Evolutionary conservation across 805 yeast species (phyloP), one percentile per base, ranked within the genome.

Genomic region (Saturnispora serradocipensis): DNA sequence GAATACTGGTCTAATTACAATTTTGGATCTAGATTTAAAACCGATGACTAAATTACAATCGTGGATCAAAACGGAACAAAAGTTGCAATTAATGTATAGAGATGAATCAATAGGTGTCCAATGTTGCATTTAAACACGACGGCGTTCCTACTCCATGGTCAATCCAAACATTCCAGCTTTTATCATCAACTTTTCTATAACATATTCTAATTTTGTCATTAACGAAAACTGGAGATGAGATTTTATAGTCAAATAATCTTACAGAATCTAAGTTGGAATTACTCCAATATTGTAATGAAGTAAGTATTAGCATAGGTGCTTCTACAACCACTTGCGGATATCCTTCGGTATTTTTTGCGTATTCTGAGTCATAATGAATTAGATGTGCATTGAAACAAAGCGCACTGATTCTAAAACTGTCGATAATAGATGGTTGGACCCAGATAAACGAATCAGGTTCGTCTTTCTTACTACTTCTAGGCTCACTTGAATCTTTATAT

Each of bases 361-460:
- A 87, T 1, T 56, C 56, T 5, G 65, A 63, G 61, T 87, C 86
- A 64, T 81, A 82, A 67, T 91, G 99, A 39, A 91, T 87, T 53
- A 76, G 75, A 66, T 91, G 99, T 3, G 95, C 74, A 63, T 91
- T 91, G 68, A 82, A 82, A 1, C 93, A 82, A 49, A 93, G 64
- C 11, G 87, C 84, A 44, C 91, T 82, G 67, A 81, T 86, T 55
- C 88, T 69, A 56, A 81, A 74, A 35, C 81, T 70, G 39, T 78
- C 72, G 7, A 71, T 61, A 50, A 68, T 66, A 5, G 76, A 61
- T 42, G 78, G 75, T 22, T 51, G 67, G 42, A 72, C 59, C 22
- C 57, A 58, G 46, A 61, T 67, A 7, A 63, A 48, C 40, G 49
- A 51, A 11, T 63, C 62, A 5, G 72, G 58, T 20, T 20, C 15